Conservation (phyloP, 192 early-diverging fungal species). For the Radiomyces spectabilis region DNA sequence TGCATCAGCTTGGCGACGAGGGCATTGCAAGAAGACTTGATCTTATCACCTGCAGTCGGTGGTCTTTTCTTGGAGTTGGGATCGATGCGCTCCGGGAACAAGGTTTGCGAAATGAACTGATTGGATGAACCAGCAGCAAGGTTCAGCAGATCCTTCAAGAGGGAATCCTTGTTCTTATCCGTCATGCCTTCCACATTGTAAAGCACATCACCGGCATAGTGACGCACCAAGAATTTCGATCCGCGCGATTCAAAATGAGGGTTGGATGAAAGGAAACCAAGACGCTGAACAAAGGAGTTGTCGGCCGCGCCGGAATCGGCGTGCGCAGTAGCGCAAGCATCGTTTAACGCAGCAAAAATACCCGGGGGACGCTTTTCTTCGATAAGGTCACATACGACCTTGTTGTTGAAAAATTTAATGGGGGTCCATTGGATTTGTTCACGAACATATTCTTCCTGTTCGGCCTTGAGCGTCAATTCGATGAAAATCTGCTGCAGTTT, state of each 20-base stretch:
- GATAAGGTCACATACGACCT: conserved; percentile 97
- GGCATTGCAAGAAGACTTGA: conserved; percentile 78
- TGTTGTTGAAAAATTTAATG: conserved; percentile 99
- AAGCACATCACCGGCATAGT: conserved; percentile 96
- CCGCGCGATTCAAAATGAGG: conserved; percentile 69
- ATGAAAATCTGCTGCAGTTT: conserved; percentile 98
- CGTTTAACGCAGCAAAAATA: conserved; percentile 88
- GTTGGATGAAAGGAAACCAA: conserved; percentile 58
- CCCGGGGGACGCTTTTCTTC: conserved; percentile 96
- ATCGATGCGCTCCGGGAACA: conserved; percentile 93
- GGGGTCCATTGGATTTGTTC: conserved; percentile 98
- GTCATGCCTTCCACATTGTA: conserved; percentile 91
- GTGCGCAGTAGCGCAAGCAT: conserved; percentile 96
- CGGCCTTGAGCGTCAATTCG: conserved; percentile 94
- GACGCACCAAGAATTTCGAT: conserved; percentile 74
- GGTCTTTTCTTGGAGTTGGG: conserved; percentile 90
- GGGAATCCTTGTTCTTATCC: conserved; percentile 96
- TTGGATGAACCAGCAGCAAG: conserved; percentile 76
- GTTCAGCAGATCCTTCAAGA: conserved; percentile 88
- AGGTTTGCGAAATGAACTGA: conserved; percentile 55
- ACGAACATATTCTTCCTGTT: conserved; percentile 96
- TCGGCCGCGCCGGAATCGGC: conserved; percentile 81
- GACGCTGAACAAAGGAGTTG: conserved; percentile 61
- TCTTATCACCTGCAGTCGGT: conserved; percentile 94
- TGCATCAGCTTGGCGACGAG: conserved; percentile 93